Evolutionary conservation across 495 filamentous ascomycete genomes (phyloP), one percentile per base, ranked within the genome.

Genomic region (Neurospora sp.): DNA sequence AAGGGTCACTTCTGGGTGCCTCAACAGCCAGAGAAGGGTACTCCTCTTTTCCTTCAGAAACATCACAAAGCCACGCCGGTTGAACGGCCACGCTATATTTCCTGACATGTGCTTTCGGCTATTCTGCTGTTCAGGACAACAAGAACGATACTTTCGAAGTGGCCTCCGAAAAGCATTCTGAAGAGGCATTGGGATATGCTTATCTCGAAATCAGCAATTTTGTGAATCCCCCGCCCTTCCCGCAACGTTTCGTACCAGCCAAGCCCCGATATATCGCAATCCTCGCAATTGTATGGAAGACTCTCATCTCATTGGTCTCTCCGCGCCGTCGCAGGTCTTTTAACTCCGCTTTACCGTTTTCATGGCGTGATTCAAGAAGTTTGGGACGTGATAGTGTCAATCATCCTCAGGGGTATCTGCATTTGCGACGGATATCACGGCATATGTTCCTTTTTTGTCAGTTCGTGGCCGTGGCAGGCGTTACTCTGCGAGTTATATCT

Each of bases 11-110:
- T 31, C 22, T 61, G 45, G 45, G 22, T 78, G 82, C 82, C 83
- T 84, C 75, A 84, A 83, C 70, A 82, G 83, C 73, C 71, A 83
- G 37, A 79, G 77, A 44, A 76, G 76, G 71, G 70, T 82, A 40
- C 73, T 75, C 17, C 71, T 38, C 16, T 41, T 31, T 20, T 12
- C n/a, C 31, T 42, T 20, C 8, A 72, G 53, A 35, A 8, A 69
- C 20, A 40, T 40, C 10, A 22, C 38, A 71, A 37, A 65, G 53
- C 53, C 27, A 65, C 27, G 27, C 31, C 53, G 53, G 53, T 37
- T 65, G 53, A 65, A 65, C 27, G 31, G 53, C 27, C 3, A 65
- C 53, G 27, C 10, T 65, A 37, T 37, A 17, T 35, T 59, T 65
- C 35, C 12, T 8, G 22, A 17, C 53, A 65, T 35, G 14, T 65